Base-by-base conservation (phyloP, 768 basidiomycete genomes). In the Coprinopsis cinerea region DNA sequence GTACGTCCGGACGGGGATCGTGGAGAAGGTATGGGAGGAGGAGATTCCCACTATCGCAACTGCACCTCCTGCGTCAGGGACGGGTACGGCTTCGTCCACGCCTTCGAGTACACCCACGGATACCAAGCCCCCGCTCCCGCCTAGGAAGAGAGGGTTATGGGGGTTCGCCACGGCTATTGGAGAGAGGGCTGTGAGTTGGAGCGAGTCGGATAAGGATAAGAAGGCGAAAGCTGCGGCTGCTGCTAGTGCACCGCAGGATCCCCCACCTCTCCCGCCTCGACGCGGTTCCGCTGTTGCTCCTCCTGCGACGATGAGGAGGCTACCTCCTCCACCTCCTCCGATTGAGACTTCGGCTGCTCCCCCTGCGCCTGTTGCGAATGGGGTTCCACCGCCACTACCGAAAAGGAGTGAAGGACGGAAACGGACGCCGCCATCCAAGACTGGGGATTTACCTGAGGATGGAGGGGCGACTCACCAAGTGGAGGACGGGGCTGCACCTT, bases 21-120 rank as follows among this genome's bases (percentile, higher is more conserved):
- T 95, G 17, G 90, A 92, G 52, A 85, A 83, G 56, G 71, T 95
- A 4, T 96, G 93, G 93, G 86, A 91, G 49, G 92, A 94, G 54
- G 88, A 85, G 49, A 58, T 77, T 4, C 69, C 76, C n/a, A 51
- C 64, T 1, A 60, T 67, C 1, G 61, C 69, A 1, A 55, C 64
- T 2, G 69, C 71, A 9, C 61, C 71, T 37, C 43, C 60, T 4
- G 28, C 44, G 3, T 47, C 51, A 0, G 44, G 24, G 27, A 24
- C 44, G 14, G 10, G n/a, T 14, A 20, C 22, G 6, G 49, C 57
- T 26, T 49, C 53, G n/a, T n/a, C n/a, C n/a, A n/a, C n/a, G n/a
- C n/a, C n/a, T n/a, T n/a, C n/a, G n/a, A n/a, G n/a, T 13, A 42
- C 44, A 17, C n/a, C 52, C 15, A 49, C 52, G 24, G 56, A 57